Percentiles rank a stretch among this genome's conserved stretches.
Evolutionary conservation across 2,329 filamentous ascomycete species (phyloP).

Genomic region (Furcasterigmium furcatum): DNA sequence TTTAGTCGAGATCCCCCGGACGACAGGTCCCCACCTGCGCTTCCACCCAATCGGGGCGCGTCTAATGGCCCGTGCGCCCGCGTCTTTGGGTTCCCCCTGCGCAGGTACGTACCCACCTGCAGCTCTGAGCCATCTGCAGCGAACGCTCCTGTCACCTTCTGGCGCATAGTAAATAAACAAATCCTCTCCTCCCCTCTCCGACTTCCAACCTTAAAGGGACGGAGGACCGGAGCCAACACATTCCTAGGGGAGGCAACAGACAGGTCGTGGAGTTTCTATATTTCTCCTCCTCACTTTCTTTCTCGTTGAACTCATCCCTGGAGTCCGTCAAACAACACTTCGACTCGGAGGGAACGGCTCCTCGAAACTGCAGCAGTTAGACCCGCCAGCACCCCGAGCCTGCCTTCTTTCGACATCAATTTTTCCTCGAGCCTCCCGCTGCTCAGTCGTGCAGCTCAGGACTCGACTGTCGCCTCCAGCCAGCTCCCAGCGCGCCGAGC

Average conservation of each 20-base stretch:
- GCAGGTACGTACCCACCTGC: background rate
- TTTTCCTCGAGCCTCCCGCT: too few species aligned
- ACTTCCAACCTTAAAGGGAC: background rate
- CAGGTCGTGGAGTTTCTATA: background rate
- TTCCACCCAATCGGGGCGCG: background rate
- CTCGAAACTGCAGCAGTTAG: too few species aligned
- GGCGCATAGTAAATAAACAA: slow-evolving; percentile 2
- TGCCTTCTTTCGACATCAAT: too few species aligned
- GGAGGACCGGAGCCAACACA: slow-evolving; percentile 2
- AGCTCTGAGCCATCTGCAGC: background rate
- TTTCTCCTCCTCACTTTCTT: background rate
- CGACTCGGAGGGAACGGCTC: too few species aligned
- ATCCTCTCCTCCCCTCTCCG: background rate
- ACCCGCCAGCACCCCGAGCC: too few species aligned
- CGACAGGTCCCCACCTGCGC: background rate
- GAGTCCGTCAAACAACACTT: too few species aligned
- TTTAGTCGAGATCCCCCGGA: background rate
- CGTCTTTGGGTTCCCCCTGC: background rate
- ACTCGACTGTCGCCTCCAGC: too few species aligned
- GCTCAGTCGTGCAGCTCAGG: too few species aligned
- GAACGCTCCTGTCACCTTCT: background rate
- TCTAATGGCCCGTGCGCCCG: background rate
- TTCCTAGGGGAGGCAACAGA: slow-evolving; percentile 1
- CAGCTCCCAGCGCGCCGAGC: too few species aligned
- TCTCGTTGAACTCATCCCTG: background rate